Percentiles rank a stretch among this genome's conserved stretches.
Conservation (phyloP, 768 basidiomycete species). For the Tulasnella sp. region DNA sequence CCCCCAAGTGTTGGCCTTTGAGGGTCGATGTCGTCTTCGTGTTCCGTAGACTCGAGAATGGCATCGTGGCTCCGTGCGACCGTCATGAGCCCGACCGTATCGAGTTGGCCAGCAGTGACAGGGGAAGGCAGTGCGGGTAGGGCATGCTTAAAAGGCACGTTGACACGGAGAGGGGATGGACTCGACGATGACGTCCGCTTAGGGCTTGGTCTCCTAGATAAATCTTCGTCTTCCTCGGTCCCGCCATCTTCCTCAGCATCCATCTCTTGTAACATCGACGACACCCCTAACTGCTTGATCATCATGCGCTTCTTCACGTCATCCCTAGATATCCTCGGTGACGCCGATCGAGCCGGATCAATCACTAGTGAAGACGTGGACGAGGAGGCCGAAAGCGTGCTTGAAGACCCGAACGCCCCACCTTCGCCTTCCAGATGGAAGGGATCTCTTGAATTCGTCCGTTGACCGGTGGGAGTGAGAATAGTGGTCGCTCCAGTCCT, state of each 20-base stretch:
- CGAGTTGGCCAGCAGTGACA: not conserved
- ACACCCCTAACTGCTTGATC: not conserved
- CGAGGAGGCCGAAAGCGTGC: not conserved
- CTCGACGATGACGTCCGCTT: not conserved
- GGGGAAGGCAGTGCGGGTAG: slow-evolving; percentile 4
- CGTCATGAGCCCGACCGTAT: not conserved
- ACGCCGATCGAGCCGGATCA: slow-evolving; percentile 24
- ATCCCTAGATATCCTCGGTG: slow-evolving; percentile 16
- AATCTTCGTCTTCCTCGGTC: slow-evolving; percentile 4
- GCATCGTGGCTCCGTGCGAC: not conserved
- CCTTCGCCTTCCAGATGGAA: slow-evolving; percentile 30
- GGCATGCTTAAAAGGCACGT: not conserved
- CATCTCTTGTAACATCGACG: slow-evolving; percentile 6
- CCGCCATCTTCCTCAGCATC: not conserved
- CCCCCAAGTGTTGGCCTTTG: not conserved
- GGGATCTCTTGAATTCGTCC: slow-evolving; percentile 16
- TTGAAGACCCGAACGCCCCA: not conserved
- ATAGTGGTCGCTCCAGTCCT: not conserved
- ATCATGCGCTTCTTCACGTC: slow-evolving; percentile 13
- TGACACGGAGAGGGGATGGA: not conserved
- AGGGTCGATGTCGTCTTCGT: not conserved
- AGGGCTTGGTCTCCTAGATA: not conserved
- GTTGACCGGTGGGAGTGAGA: slow-evolving; percentile 21
- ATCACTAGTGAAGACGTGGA: not conserved
- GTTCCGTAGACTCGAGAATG: not conserved